Conservation (phyloP, 2,329 filamentous ascomycete species). For the Epicoccum nigrum region DNA sequence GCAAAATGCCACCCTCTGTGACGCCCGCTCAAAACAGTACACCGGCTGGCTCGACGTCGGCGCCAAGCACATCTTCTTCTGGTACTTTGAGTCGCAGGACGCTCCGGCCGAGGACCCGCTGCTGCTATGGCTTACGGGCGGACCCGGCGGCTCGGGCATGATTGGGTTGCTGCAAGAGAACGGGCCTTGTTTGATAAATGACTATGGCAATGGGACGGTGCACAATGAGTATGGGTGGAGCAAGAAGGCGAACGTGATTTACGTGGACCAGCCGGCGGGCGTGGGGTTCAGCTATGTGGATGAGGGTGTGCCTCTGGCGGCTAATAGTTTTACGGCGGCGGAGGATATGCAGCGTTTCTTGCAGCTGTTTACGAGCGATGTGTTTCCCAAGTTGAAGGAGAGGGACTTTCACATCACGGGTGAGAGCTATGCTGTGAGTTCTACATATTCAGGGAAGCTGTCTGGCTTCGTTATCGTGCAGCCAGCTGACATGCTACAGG, state of each 20-base stretch:
- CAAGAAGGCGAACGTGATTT: conserved; percentile 46
- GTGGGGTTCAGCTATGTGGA: conserved; percentile 50
- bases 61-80: conserved; percentile 54
- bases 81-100: conserved; percentile 52
- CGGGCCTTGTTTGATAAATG: conserved; percentile 49
- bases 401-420: conserved; percentile 56
- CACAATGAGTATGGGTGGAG: conserved; percentile 50
- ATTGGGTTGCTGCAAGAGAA: conserved; percentile 47
- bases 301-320: conserved; percentile 42
- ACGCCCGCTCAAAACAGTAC: conserved; percentile 44
- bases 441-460: not conserved
- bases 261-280: conserved; percentile 48
- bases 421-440: conserved; percentile 56
- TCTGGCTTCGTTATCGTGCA: not conserved
- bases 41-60: conserved; percentile 48
- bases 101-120: conserved; percentile 46
- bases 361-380: conserved; percentile 54
- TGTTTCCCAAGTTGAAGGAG: conserved; percentile 51
- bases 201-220: conserved; percentile 45
- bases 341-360: conserved; percentile 59
- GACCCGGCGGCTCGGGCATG: conserved; percentile 47
- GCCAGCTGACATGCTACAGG: conserved; percentile 35
- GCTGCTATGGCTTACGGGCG: conserved; percentile 52
- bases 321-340: conserved; percentile 52
- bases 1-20: conserved; percentile 41